These are phyloP conservation scores for Wickerhamiella lipophila DNA, from an alignment of 805 yeast species.

Conservation along the genomic window DNA sequence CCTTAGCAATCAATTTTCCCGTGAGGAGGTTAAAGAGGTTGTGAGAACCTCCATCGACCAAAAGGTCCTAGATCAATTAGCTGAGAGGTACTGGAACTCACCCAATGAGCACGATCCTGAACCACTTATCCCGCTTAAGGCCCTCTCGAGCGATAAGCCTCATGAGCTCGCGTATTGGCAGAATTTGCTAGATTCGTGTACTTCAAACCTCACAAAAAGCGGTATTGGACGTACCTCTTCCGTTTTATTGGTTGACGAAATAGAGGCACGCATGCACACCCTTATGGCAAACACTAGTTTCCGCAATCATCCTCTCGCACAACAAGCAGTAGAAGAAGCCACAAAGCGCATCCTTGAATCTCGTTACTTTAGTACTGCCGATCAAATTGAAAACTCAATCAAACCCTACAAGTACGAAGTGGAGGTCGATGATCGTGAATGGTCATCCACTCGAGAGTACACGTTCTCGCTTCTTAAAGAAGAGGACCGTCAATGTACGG, in stretches of 20 bases:
- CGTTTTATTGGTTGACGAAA: slow-evolving; percentile 63
- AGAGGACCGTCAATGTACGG: slow-evolving; percentile 72
- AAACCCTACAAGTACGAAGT: slow-evolving; percentile 96
- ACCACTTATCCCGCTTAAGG: slow-evolving; percentile 5
- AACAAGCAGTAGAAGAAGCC: slow-evolving; percentile 69
- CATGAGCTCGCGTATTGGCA: slow-evolving; percentile 74
- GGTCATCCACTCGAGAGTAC: slow-evolving; percentile 72
- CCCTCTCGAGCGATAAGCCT: slow-evolving; percentile 37
- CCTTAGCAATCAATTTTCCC: slow-evolving; percentile 65
- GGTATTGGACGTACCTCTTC: slow-evolving; percentile 92
- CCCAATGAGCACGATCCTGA: slow-evolving; percentile 28
- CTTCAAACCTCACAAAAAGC: slow-evolving; percentile 73
- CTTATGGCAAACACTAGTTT: slow-evolving; percentile 64
- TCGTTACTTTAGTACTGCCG: slow-evolving; percentile 83
- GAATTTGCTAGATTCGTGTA: slow-evolving; percentile 68
- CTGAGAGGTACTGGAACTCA: slow-evolving; percentile 85
- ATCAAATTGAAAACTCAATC: slow-evolving; percentile 95
- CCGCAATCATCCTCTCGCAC: slow-evolving; percentile 75
- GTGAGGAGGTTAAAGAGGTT: slow-evolving; percentile 67
- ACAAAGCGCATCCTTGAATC: slow-evolving; percentile 65
- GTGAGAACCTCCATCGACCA: slow-evolving; percentile 81
- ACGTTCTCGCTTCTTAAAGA: slow-evolving; percentile 62
- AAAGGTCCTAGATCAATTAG: slow-evolving; percentile 70
- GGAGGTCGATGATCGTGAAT: slow-evolving; percentile 90
- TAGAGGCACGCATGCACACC: slow-evolving; percentile 62